Base-by-base conservation (phyloP, 345 rosid species). In the Lepidium sativum region DNA sequence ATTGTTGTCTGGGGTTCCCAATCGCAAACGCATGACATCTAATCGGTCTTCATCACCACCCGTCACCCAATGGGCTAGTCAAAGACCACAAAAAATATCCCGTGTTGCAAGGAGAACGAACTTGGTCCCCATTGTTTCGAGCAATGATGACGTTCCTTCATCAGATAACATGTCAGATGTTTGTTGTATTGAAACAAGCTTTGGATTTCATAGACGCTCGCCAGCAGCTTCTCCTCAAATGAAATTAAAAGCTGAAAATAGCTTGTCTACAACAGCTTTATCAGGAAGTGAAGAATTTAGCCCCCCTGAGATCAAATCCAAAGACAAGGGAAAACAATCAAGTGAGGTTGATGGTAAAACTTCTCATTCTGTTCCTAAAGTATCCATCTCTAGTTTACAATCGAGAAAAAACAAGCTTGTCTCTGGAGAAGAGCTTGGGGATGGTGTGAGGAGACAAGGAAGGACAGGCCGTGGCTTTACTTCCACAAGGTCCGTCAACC, bases 231-330 rank as follows among this genome's bases (percentile, higher is more conserved):
- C 97, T 77, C 95, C 97, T 71, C 97, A 77, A 63, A 79, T 86
- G 54, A 94, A 82, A 74, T 39, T 80, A 34, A 91, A 83, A 85
- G 76, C 76, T 59, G 99, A 94, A 16, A 74, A 74, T 74, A 73
- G 84, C 59, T 69, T 84, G 64, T 80, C 96, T 62, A 77, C 92
- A 13, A 71, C 95, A 55, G 82, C 80, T 21, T 79, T 91, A 76
- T 88, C 97, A 21, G 99, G 92, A 81, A 89, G 96, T 72, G 99
- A 94, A 77, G 97, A 94, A 60, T 77, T 84, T 25, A 95, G 88
- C 14, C 78, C 86, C 65, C 70, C 92, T 67, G 96, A 86, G 68
- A 82, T 80, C 42, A 88, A 84, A 79, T 82, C 85, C 35, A 86
- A 80, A 71, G 96, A 83, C 68, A 91, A 83, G 78, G 82, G 78